Evolutionary conservation across 129 eudicot genomes (phyloP).

Genomic region (Tanacetum coccineum): DNA sequence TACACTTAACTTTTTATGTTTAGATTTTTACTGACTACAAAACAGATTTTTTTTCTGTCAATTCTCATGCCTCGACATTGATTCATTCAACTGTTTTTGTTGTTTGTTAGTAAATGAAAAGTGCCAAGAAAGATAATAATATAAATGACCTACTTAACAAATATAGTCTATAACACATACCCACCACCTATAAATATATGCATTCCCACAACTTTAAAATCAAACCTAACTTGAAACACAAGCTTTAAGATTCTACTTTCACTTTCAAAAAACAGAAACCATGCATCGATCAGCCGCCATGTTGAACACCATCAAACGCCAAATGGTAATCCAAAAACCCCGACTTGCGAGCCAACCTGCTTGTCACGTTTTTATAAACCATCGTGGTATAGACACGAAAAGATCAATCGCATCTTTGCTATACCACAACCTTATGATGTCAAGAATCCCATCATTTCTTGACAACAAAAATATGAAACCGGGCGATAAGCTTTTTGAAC

Average conservation of each 20-base stretch:
- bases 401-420: constrained; percentile 56
- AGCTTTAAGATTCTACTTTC: constrained; percentile 19
- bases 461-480: constrained; percentile 88
- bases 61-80: constrained; percentile 27
- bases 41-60: constrained; percentile 21
- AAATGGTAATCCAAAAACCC: constrained; percentile 30
- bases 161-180: constrained; percentile 8
- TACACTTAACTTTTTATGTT: too few relatives aligned
- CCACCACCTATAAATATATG: constrained; percentile 18
- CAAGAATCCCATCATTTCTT: constrained; percentile 52
- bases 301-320: constrained; percentile 38
- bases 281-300: constrained; percentile 47
- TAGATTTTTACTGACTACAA: too few relatives aligned
- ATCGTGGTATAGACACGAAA: constrained; percentile 68
- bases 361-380: constrained; percentile 74
- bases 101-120: not conserved
- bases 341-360: constrained; percentile 22
- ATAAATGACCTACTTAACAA: not conserved
- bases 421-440: constrained; percentile 45
- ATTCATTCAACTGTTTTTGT: constrained; percentile 25
- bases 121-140: not conserved
- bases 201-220: constrained; percentile 12
- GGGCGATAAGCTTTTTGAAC: constrained; percentile 64
- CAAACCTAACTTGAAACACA: constrained; percentile 18
- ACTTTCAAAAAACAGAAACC: constrained; percentile 16